Conservation (phyloP, 257 asterid genomes). For the Solanum virginianum region DNA sequence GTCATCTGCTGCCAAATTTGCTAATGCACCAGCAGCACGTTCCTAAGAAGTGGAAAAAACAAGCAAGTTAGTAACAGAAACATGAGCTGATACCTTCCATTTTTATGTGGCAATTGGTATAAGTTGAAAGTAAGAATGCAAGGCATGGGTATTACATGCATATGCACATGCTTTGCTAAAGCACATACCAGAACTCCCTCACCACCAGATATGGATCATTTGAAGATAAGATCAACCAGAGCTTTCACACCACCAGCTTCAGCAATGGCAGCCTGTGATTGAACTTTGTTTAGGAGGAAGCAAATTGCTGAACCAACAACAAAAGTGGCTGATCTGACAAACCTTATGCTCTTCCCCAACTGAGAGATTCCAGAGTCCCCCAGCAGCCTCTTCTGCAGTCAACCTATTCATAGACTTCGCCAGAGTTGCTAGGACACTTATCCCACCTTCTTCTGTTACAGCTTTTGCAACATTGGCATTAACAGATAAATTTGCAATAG, state of each 20-base stretch:
- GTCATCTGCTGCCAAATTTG: conserved; percentile 93
- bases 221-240: conserved; percentile 66
- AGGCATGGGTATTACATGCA: not conserved
- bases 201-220: conserved; percentile 61
- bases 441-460: conserved; percentile 91
- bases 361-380: conserved; percentile 89
- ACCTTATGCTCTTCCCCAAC: conserved; percentile 91
- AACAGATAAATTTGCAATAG: conserved; percentile 69
- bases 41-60: conserved; percentile 31
- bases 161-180: not conserved
- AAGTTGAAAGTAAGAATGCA: not conserved
- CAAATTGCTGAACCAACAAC: not conserved
- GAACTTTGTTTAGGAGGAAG: not conserved
- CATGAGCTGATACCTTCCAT: not conserved
- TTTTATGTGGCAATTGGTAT: not conserved
- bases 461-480: conserved; percentile 78
- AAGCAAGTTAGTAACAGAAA: not conserved
- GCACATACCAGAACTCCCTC: conserved; percentile 72
- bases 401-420: conserved; percentile 65
- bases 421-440: conserved; percentile 40
- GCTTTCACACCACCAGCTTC: conserved; percentile 82
- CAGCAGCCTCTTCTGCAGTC: conserved; percentile 90
- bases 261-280: conserved; percentile 63
- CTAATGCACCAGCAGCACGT: conserved; percentile 89
- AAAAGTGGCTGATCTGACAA: not conserved